Base-by-base conservation (phyloP, 2,329 filamentous ascomycete genomes). In the Fonsecaea pedrosoi region DNA sequence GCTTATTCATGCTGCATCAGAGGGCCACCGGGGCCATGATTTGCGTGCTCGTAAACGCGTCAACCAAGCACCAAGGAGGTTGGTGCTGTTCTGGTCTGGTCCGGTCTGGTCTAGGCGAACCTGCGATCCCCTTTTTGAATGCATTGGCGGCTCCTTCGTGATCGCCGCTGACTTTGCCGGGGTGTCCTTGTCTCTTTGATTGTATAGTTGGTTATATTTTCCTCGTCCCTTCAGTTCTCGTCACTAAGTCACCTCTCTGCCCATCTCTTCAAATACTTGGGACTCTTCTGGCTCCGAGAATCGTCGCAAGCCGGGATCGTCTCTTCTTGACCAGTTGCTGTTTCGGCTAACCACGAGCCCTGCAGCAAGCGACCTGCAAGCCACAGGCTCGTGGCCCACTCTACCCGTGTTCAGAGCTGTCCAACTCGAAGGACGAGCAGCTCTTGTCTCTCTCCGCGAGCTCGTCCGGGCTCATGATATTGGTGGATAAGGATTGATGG, bases 351-450 rank as follows among this genome's bases (percentile, higher is more conserved):
- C 42, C 18, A 54, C 50, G 40, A 65, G 54, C 62, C 66, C 66
- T 65, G 66, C 66, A 65, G 64, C 62, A 65, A 62, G 48, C 65
- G 62, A 68, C 50, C 40, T 68, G 66, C 66, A 68, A 66, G 66
- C 66, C 66, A 68, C 66, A 53, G 45, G 35, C 42, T 63, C 42
- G 40, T 32, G 34, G 60, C 37, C 60, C 60, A 50, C 48, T 53
- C 45, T 32, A 38, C 53, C 62, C 62, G 54, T 61, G 62, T 65
- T 34, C 53, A 65, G 38, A 38, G 54, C 50, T 60, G 40, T 55
- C 54, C 35, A 59, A 34, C 45, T 48, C 45, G 15, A 58, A 54
- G 12, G 48, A 34, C 53, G 21, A 30, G 25, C 59, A 30, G 38
- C 54, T 35, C 48, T 48, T 54, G 53, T 42, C 45, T 48, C 37